These are phyloP conservation scores for Neltuma alba DNA, from an alignment of 306 rosid species.

Conservation along the genomic window DNA sequence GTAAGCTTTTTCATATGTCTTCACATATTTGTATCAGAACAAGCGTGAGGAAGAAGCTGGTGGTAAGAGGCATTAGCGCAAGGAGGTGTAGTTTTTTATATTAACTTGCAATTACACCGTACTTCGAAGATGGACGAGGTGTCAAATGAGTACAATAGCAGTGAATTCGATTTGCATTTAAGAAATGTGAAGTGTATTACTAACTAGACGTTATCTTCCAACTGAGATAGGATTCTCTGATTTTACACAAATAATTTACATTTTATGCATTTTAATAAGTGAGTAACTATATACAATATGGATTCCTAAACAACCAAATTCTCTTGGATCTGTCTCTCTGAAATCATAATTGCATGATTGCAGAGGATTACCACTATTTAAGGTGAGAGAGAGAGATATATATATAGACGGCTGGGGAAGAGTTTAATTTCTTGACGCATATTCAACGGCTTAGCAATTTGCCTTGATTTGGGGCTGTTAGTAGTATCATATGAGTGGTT, in stretches of 20 bases:
- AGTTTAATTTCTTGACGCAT: conserved; percentile 6
- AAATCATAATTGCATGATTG: neutral
- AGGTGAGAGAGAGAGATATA: neutral
- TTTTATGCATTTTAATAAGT: no score
- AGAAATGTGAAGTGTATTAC: neutral
- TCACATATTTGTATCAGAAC: neutral
- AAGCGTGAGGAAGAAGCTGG: neutral
- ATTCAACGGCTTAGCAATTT: conserved; percentile 18
- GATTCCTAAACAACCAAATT: neutral
- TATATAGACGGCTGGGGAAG: neutral
- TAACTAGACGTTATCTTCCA: conserved; percentile 11
- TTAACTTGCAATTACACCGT: neutral
- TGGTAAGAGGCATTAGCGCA: neutral
- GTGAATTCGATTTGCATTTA: conserved; percentile 24
- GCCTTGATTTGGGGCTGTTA: conserved; percentile 1
- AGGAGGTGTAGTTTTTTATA: neutral
- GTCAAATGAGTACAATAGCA: neutral
- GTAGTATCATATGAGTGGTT: conserved; percentile 4
- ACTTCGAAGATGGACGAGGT: conserved; percentile 4
- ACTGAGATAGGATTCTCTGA: neutral
- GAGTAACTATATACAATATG: no score
- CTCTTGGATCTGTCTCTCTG: neutral
- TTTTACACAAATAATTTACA: neutral
- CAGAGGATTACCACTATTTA: neutral
- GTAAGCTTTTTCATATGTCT: neutral